phyloP scores from a whole-genome alignment of 148 eudicot species.

The Vaccinium macrocarpon region DNA sequence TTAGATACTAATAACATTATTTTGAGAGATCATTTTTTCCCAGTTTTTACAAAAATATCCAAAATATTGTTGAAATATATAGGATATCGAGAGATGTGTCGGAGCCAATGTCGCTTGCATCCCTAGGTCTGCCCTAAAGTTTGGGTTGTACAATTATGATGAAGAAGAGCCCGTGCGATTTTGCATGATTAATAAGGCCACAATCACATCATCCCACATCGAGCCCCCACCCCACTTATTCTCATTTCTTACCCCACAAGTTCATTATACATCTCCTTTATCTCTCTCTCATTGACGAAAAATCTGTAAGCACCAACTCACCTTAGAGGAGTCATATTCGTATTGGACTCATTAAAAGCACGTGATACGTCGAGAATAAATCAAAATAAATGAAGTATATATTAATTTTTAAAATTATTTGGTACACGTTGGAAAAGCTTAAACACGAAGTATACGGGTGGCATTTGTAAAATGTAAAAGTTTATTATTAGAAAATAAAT shows the following conservation, averaged over 20 bases:
- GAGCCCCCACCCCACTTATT: not conserved
- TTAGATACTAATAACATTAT: too few relatives aligned
- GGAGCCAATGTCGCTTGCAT: too few relatives aligned
- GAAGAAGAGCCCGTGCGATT: conserved; percentile 2
- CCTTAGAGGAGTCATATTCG: not conserved
- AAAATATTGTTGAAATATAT: too few relatives aligned
- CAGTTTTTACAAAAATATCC: too few relatives aligned
- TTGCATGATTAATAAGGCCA: conserved; percentile 10
- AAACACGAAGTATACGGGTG: not conserved
- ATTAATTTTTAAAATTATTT: too few relatives aligned
- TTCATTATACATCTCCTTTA: not conserved
- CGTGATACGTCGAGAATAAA: not conserved
- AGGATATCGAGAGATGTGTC: too few relatives aligned
- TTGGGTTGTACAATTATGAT: conserved; percentile 9
- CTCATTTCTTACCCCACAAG: not conserved
- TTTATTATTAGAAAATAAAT: not conserved
- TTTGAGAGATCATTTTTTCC: too few relatives aligned
- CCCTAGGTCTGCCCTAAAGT: not conserved
- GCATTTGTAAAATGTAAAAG: not conserved
- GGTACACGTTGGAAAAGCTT: not conserved
- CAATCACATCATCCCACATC: not conserved
- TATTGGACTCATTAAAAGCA: not conserved
- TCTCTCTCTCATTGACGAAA: not conserved
- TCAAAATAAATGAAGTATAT: not conserved
- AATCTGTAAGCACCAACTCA: not conserved